Evolutionary conservation across 2,329 filamentous ascomycete species (phyloP), one percentile per base, ranked within the genome.

Genomic region (Fusarium guadeloupense): DNA sequence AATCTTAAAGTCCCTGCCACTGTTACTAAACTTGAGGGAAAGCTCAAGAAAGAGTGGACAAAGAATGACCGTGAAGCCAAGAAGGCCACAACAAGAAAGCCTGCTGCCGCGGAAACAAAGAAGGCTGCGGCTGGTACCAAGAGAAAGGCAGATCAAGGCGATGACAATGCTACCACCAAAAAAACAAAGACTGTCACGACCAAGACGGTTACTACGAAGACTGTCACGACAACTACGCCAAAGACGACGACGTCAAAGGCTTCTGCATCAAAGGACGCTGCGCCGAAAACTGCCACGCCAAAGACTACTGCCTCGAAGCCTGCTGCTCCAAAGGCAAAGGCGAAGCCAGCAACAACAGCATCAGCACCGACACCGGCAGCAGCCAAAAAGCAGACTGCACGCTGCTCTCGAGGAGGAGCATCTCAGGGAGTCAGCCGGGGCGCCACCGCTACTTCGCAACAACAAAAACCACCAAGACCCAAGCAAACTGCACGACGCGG

Each of bases 1-100:
- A 74, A 72, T 3, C 69, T 89, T 6, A 70, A 73, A 0, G 78
- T 88, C 4, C 85, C 86, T 0, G 40, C 70, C 0, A 70, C 79
- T 40, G 75, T 89, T 14, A 57, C 68, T 42, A 78, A 76, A 48
- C 54, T 88, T 21, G 85, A 89, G 72, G 62, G 68, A 2, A 79
- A 82, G 42, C 69, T 88, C 71, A 87, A 83, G 75, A 86, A 81
- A 60, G 80, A 87, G 56, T 88, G 83, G 78, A 75, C 75, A 3
- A 80, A 79, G 58, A 79, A 77, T 20, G 79, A 84, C 26, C 74
- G 78, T 14, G 83, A 82, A 60, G 76, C 79, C 1, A 85, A 80
- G 70, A 79, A 77, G 43, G 68, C 66, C 9, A 5, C 42, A 3
- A 4, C 39, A 5, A 54, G 17, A 40, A 54, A 53, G 13, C 16